Evolutionary conservation across 2,329 filamentous ascomycete genomes (phyloP), one percentile per base, ranked within the genome.

Genomic region (Lasiodiplodia sp.): DNA sequence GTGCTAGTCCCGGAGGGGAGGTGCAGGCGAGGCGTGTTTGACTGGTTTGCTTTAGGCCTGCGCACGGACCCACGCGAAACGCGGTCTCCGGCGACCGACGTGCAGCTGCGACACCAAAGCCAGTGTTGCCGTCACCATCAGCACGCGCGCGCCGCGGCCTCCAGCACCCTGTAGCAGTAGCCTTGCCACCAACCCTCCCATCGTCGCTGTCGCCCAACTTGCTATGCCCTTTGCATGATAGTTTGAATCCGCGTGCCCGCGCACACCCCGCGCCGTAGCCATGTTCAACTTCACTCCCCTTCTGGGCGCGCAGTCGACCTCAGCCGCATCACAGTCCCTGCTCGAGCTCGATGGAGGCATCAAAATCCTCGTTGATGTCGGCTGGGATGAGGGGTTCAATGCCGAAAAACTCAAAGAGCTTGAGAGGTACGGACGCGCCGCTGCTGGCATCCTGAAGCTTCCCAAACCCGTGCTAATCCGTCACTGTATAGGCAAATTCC

Each of bases 281-380:
- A 99, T 99, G 96, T 98, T 99, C 85, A 97, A 92, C 72, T 97
- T 98, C 82, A 96, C 92, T 76, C 90, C 96, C 57, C 86, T 99
- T 69, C 90, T 97, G 74, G 96, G 96, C 78, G 95, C 96, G 70
- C 93, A 96, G 76, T 94, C 93, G 64, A 88, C 92, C 72, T 96
- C 93, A 57, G 86, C 90, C 69, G 94, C 95, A 53, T 96, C 94
- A 71, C 94, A 97, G 79, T 98, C 96, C n/a, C 88, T 99, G 44
- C 85, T 99, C 58, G 95, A 98, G 83, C 91, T 99, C 68, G 96
- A 99, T 83, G 95, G 95, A 72, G 96, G 95, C 69, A 91, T 99
- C 82, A 98, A 98, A 80, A 89, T 99, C 65, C 87, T 99, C 66
- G 89, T 99, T 47, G 95, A 97, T 78, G 91, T 97, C 55, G 96